phyloP scores from a whole-genome alignment of 2,329 filamentous ascomycete genomes.

The Proliferodiscus dingleyae region DNA sequence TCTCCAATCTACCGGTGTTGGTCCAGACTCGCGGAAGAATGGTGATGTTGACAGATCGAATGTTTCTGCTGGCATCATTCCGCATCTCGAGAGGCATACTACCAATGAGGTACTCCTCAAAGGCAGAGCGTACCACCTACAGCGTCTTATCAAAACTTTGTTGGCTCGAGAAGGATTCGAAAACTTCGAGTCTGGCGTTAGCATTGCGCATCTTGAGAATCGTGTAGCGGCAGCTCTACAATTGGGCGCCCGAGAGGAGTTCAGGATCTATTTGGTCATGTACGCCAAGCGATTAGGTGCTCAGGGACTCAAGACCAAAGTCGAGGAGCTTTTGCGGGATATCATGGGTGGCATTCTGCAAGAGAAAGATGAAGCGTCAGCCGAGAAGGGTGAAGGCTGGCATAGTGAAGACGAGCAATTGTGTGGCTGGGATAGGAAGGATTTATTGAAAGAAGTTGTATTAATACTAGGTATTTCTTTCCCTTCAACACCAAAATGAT shows the following conservation, averaged over 20 bases:
- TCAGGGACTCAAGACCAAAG: conserved; percentile 80
- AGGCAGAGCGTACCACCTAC: conserved; percentile 84
- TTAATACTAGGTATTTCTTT: conserved; percentile 74
- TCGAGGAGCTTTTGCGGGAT: conserved; percentile 83
- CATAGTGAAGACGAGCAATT: conserved; percentile 64
- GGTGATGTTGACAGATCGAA: conserved; percentile 48
- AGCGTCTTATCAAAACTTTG: conserved; percentile 84
- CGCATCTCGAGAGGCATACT: conserved; percentile 87
- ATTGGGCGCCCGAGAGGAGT: conserved; percentile 83
- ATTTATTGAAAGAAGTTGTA: conserved; percentile 84
- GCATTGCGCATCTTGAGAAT: conserved; percentile 92
- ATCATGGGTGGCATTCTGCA: conserved; percentile 68
- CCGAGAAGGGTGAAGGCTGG: conserved; percentile 52
- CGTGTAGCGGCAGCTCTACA: conserved; percentile 84
- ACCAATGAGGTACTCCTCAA: conserved; percentile 89
- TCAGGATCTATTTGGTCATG: conserved; percentile 93
- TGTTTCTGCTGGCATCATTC: conserved; percentile 87
- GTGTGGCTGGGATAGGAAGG: conserved; percentile 86
- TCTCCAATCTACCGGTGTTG: conserved; percentile 65
- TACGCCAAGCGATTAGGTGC: conserved; percentile 93
- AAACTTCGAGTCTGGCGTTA: conserved; percentile 83
- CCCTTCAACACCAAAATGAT: not conserved
- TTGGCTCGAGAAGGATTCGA: conserved; percentile 88
- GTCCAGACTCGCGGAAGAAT: conserved; percentile 46
- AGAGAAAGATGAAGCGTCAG: conserved; percentile 44